Evolutionary conservation across 768 basidiomycete genomes (phyloP).

Genomic region (Fomitopsis serialis): DNA sequence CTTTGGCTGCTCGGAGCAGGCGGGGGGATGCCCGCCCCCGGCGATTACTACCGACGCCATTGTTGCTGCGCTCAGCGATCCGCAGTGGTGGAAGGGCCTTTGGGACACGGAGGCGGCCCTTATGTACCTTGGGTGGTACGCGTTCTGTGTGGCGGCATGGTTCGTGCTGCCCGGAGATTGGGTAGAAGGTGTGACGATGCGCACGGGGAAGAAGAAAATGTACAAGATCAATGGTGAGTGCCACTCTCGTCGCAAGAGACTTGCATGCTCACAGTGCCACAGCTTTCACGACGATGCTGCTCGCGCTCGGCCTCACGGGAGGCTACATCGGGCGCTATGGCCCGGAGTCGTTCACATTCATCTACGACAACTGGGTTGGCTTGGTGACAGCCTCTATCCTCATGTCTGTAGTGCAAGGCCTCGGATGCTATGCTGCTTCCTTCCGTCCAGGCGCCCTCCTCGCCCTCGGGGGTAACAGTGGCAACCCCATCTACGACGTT

Average conservation of each 20-base stretch:
- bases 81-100: conserved; percentile 63
- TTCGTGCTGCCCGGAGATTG: conserved; percentile 58
- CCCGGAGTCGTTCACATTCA: conserved; percentile 75
- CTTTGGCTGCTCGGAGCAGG: conserved; percentile 68
- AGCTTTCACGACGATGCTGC: conserved; percentile 87
- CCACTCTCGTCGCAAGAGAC: background rate
- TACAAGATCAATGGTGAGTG: conserved; percentile 93
- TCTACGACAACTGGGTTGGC: conserved; percentile 91
- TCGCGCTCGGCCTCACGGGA: conserved; percentile 66
- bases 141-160: conserved; percentile 83
- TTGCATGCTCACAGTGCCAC: background rate
- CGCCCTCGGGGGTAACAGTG: conserved; percentile 90
- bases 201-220: conserved; percentile 69
- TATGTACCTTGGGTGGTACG: conserved; percentile 86
- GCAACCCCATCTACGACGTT: conserved; percentile 87
- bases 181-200: conserved; percentile 35
- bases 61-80: conserved; percentile 39
- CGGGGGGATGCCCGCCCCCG: conserved; percentile 66
- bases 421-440: conserved; percentile 64
- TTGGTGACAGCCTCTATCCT: conserved; percentile 77
- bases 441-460: conserved; percentile 69
- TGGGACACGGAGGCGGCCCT: conserved; percentile 79
- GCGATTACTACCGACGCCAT: conserved; percentile 33
- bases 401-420: conserved; percentile 74
- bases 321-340: conserved; percentile 74